These are phyloP conservation scores for Achlya hypogyna DNA, from an alignment of 352 stramenopile species.

Conservation along the genomic window DNA sequence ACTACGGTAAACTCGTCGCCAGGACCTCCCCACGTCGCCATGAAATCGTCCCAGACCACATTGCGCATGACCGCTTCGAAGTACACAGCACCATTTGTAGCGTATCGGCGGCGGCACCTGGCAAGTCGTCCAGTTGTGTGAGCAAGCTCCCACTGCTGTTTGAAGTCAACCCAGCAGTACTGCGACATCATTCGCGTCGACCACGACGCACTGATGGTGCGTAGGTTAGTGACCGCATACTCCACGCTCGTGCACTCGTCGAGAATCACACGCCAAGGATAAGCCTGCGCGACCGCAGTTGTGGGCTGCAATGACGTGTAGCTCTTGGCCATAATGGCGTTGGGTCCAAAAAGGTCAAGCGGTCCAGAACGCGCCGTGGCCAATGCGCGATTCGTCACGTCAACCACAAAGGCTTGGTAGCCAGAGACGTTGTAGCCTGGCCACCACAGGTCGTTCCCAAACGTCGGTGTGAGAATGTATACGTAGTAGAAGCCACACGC, in stretches of 20 bases:
- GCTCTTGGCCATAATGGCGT: neutral
- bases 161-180: constrained; percentile 6
- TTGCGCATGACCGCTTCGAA: constrained; percentile 1
- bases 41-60: neutral
- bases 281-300: neutral
- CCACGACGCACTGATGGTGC: neutral
- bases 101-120: neutral
- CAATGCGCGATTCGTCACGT: neutral
- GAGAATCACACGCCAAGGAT: neutral
- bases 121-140: neutral
- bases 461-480: neutral
- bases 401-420: constrained; percentile 3
- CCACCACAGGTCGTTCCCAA: constrained; percentile 11
- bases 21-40: neutral
- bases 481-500: neutral
- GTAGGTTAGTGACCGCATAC: neutral
- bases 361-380: neutral
- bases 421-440: neutral
- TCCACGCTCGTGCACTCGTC: neutral
- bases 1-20: neutral
- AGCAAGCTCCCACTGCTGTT: neutral
- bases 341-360: neutral
- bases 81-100: neutral
- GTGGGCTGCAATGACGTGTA: neutral
- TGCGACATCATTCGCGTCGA: neutral